Evolutionary conservation across 306 rosid species (phyloP).

Genomic region (Cicer pinnatifidum): DNA sequence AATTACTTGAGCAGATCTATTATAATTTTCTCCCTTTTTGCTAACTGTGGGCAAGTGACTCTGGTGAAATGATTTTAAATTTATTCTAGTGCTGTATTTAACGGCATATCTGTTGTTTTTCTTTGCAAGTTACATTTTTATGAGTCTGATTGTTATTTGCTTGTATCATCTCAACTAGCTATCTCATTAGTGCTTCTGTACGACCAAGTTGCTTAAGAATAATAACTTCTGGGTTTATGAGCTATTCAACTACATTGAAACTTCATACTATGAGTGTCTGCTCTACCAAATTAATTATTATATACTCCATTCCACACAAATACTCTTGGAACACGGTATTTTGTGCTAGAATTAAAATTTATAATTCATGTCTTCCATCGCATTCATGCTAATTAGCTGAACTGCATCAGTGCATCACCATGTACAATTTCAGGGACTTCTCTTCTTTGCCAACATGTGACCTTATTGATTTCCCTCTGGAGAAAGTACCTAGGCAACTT

Average conservation of each 20-base stretch:
- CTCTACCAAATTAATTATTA: slow-evolving; percentile 19
- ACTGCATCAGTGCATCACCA: slow-evolving; percentile 31
- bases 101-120: neutral
- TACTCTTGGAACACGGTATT: slow-evolving; percentile 24
- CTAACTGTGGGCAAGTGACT: slow-evolving; percentile 2
- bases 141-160: slow-evolving; percentile 10
- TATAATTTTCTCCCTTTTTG: slow-evolving; percentile 26
- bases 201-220: slow-evolving; percentile 32
- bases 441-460: slow-evolving; percentile 37
- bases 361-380: slow-evolving; percentile 33
- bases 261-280: slow-evolving; percentile 11
- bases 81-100: slow-evolving; percentile 6
- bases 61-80: slow-evolving; percentile 33
- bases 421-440: slow-evolving; percentile 40
- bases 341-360: slow-evolving; percentile 36
- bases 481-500: slow-evolving; percentile 38
- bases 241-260: slow-evolving; percentile 23
- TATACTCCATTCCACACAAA: slow-evolving; percentile 16
- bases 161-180: slow-evolving; percentile 8
- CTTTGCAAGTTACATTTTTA: neutral
- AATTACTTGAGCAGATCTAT: neutral
- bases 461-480: slow-evolving; percentile 42
- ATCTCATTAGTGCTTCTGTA: slow-evolving; percentile 15
- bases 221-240: neutral
- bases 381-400: slow-evolving; percentile 35